Evolutionary conservation across 2,329 filamentous ascomycete species (phyloP).

Genomic region (Aspergillus sclerotialis): DNA sequence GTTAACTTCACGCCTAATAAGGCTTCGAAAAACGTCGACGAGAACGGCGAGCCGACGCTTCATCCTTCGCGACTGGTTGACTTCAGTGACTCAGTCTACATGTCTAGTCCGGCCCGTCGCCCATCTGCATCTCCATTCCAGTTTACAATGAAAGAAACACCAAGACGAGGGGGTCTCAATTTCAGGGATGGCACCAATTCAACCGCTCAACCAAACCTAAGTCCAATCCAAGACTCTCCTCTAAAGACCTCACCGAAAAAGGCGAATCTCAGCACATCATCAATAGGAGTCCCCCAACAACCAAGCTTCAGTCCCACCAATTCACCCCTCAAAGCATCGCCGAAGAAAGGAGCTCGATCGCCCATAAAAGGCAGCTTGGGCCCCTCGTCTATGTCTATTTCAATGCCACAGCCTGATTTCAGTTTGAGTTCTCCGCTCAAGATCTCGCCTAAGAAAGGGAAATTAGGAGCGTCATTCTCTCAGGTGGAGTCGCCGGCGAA

Average conservation of each 20-base stretch:
- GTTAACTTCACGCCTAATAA: slow-evolving; percentile 25
- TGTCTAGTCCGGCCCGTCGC: slow-evolving; percentile 39
- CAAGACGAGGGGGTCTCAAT: slow-evolving; percentile 26
- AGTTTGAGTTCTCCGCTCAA: slow-evolving; percentile 15
- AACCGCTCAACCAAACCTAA: slow-evolving; percentile 15
- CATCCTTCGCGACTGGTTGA: slow-evolving; percentile 21
- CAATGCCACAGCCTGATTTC: slow-evolving; percentile 15
- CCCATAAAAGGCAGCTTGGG: slow-evolving; percentile 31
- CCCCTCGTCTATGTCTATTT: slow-evolving; percentile 7
- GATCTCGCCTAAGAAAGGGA: slow-evolving; percentile 16
- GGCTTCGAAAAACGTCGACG: slow-evolving; percentile 19
- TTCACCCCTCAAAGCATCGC: slow-evolving; percentile 16
- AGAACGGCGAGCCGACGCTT: slow-evolving; percentile 25
- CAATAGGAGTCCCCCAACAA: slow-evolving; percentile 10
- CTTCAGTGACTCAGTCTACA: slow-evolving; percentile 26
- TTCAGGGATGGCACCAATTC: slow-evolving; percentile 15
- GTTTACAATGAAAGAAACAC: slow-evolving; percentile 35
- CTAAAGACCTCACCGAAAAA: slow-evolving; percentile 41
- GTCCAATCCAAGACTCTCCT: slow-evolving; percentile 28
- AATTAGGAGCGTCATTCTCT: slow-evolving; percentile 29
- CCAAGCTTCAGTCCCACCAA: slow-evolving; percentile 12
- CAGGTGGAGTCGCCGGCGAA: slow-evolving; percentile 26
- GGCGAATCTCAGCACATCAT: slow-evolving; percentile 14
- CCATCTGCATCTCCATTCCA: slow-evolving; percentile 40
- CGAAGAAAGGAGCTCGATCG: slow-evolving; percentile 24